phyloP scores from a whole-genome alignment of 208 protist genomes.

The Herpetomonas muscarum region DNA sequence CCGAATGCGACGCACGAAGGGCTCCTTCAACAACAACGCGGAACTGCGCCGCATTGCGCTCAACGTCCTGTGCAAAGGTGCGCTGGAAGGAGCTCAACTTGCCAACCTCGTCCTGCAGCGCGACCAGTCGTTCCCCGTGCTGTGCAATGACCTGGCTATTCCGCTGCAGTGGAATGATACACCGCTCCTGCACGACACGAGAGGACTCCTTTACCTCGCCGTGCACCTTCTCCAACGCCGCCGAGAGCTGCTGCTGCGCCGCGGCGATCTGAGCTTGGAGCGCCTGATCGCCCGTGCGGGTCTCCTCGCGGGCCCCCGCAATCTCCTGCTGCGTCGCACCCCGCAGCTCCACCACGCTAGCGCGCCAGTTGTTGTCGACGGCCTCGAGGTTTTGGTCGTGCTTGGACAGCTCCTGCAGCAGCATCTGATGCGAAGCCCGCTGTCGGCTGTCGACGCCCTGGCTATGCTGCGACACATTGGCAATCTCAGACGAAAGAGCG shows the following conservation, averaged over 20 bases:
- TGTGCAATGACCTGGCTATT: constrained; percentile 12
- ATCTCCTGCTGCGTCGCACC: constrained; percentile 35
- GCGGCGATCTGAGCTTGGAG: constrained; percentile 29
- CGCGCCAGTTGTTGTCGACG: constrained; percentile 72
- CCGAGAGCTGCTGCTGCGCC: constrained; percentile 4
- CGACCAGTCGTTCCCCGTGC: constrained; percentile 8
- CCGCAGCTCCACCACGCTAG: constrained; percentile 60
- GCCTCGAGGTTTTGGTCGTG: constrained; percentile 67
- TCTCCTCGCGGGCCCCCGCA: constrained; percentile 19
- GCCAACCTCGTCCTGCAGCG: constrained; percentile 14
- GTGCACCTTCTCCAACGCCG: constrained; percentile 5
- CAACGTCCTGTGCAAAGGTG: constrained; percentile 20
- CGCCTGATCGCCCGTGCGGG: constrained; percentile 21
- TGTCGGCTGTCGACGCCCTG: constrained; percentile 54
- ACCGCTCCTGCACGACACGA: constrained; percentile 13
- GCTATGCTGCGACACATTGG: constrained; percentile 48
- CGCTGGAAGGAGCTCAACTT: constrained; percentile 17
- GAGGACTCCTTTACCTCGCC: constrained; percentile 13
- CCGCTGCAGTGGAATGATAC: constrained; percentile 17
- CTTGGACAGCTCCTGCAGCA: constrained; percentile 66
- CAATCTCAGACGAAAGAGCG: constrained; percentile 51
- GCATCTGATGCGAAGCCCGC: constrained; percentile 48
- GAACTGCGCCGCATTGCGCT: constrained; percentile 32
- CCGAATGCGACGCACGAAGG: constrained; percentile 41
- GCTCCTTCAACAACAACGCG: constrained; percentile 25